Conservation (phyloP, 2,329 filamentous ascomycete species). For the Aureobasidium sp. region DNA sequence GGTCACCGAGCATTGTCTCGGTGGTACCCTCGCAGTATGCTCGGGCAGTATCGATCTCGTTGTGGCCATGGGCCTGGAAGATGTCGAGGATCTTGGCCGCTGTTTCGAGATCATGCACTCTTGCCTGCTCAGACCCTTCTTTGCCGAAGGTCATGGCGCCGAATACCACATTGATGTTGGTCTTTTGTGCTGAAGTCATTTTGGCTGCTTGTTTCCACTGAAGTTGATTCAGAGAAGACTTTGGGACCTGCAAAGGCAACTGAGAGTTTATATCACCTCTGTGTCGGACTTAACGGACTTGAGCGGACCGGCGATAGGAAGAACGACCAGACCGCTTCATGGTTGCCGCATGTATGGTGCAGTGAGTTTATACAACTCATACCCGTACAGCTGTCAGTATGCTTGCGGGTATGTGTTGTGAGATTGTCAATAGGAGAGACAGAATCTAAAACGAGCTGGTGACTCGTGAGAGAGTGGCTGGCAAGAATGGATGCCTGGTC, state of each 20-base stretch:
- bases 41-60: constrained; percentile 24
- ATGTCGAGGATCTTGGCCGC: constrained; percentile 20
- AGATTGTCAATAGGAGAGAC: not conserved
- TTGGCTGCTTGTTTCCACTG: constrained; percentile 16
- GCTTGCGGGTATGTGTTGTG: not conserved
- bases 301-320: not conserved
- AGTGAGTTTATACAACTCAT: not conserved
- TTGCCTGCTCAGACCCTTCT: constrained; percentile 18
- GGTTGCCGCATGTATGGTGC: no score
- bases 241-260: not conserved
- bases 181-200: constrained; percentile 18
- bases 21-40: constrained; percentile 21
- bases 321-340: not conserved
- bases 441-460: not conserved
- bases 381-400: not conserved
- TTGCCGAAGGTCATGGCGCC: constrained; percentile 20
- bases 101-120: constrained; percentile 19
- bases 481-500: not conserved
- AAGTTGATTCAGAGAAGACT: constrained; percentile 20
- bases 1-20: constrained; percentile 22
- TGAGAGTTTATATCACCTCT: not conserved
- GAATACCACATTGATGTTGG: constrained; percentile 18
- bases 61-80: constrained; percentile 24
- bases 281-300: not conserved
- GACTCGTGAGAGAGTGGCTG: not conserved